Evolutionary conservation across 345 rosid species (phyloP), one percentile per base, ranked within the genome.

Genomic region (Eucalyptus regnans): DNA sequence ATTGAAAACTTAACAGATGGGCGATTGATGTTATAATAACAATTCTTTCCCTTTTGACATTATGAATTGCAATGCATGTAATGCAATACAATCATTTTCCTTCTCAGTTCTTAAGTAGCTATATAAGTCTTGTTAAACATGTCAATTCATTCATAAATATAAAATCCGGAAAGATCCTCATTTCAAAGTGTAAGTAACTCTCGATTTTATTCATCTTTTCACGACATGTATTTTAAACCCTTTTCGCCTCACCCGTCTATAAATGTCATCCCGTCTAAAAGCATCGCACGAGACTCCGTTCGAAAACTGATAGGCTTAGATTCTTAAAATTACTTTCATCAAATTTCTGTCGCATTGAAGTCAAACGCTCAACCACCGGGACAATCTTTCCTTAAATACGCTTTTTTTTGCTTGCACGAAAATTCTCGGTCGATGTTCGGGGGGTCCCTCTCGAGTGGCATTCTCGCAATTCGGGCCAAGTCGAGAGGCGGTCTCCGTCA

Each of bases 111-210:
- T 64, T 29, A 64, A 8, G 71, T 29, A 31, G 37, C 9, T 20
- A 20, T 7, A 54, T 64, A n/a, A 64, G 8, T 64, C 16, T 64
- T 13, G 33, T n/a, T 3, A 13, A 29, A 64, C 18, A 13, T 12
- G 18, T 64, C 7, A 7, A 27, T 62, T 29, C 33, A 62, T 29
- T 62, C 2, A 6, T 0, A 13, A 62, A 62, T 62, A 14, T 62
- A 13, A 29, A 29, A 62, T 62, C 18, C 2, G 0, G 2, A n/a
- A 33, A 31, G 4, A 66, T 66, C 3, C 12, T 1, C 5, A n/a
- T 66, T 66, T 66, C 0, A 66, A 66, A 8, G 23, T 1, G 23
- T 18, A 52, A 52, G 4, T 52, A 52, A 18, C 56, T 18, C 23
- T 18, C 1, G 23, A 18, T 31, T 64, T 64, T n/a, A 14, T 14